Evolutionary conservation across 2,329 filamentous ascomycete species (phyloP).

Genomic region (Epicoccum sorghinum): DNA sequence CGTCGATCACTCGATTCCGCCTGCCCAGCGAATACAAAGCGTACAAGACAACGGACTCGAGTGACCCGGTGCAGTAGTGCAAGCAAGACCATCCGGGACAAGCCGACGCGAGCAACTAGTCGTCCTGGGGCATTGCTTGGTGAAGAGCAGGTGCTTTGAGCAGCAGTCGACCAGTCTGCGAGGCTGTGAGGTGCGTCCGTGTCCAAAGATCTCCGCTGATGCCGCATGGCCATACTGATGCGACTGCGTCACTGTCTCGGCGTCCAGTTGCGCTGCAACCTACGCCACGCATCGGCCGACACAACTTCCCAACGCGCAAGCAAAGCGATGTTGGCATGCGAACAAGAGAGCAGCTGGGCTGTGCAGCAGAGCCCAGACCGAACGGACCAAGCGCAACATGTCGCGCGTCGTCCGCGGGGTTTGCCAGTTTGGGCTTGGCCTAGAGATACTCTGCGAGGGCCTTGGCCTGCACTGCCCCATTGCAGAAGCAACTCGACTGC

Average conservation of each 20-base stretch:
- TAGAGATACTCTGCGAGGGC: slow-evolving; percentile 11
- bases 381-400: slow-evolving; percentile 1
- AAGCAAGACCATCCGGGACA: slow-evolving; percentile 16
- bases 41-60: slow-evolving; percentile 4
- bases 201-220: not conserved
- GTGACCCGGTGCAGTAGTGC: slow-evolving; percentile 9
- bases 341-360: slow-evolving; percentile 8
- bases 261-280: slow-evolving; percentile 17
- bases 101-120: slow-evolving; percentile 15
- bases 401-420: slow-evolving; percentile 3
- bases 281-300: slow-evolving; percentile 23
- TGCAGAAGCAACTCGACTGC: slow-evolving; percentile 12
- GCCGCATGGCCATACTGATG: slow-evolving; percentile 1
- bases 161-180: slow-evolving; percentile 20
- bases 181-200: slow-evolving; percentile 32
- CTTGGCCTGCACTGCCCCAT: slow-evolving; percentile 18
- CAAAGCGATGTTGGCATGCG: slow-evolving; percentile 4
- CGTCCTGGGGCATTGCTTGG: slow-evolving; percentile 2
- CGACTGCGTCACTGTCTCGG: slow-evolving; percentile 18
- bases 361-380: slow-evolving; percentile 16
- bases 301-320: not conserved
- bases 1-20: not conserved
- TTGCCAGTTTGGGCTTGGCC: slow-evolving; percentile 20
- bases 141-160: slow-evolving; percentile 11
- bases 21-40: slow-evolving; percentile 19